Evolutionary conservation across 208 protist species (phyloP), one percentile per base, ranked within the genome.

Genomic region (Baffinella frigidus): DNA sequence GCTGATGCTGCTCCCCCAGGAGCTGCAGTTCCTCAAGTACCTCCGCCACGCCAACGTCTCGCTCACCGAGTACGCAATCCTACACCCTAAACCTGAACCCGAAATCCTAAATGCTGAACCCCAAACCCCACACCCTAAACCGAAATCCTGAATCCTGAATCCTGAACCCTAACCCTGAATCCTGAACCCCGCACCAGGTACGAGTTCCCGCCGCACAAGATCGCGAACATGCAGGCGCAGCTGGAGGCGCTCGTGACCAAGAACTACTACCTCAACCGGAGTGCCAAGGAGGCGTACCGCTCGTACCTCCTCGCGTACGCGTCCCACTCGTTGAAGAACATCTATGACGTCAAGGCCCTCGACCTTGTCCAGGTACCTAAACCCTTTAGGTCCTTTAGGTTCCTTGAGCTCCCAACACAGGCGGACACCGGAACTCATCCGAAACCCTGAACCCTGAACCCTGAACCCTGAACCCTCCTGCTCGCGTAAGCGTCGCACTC

Each of bases 211-310:
- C 24, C 14, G 30, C 96, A 93, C 77, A 99, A 99, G 95, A 96
- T 99, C 36, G 97, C 98, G 33, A 97, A 97, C 73, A 95, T 98
- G 68, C 95, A 97, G 92, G 93, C 94, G 45, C 96, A 99, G 95
- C 96, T 99, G 64, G 98, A 99, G 95, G 96, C 98, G 92, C 94
- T 99, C 0, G 96, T 99, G 27, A 95, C 94, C 77, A 97, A 98
- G 89, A 99, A 99, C 96, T 99, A 99, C 95, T 99, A 99, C 95
- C 95, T 99, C 33, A 96, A 99, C 93, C 97, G 97, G n/a, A 45
- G 27, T 5, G 98, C 98, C 11, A 95, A 96, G 33, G 98, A 99
- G 92, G 99, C 97, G 17, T 99, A 99, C 95, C 97, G 98, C 30
- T 92, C 93, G 0, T 95, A 94, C 83, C 62, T 95, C 30, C 97